These are phyloP conservation scores for Cryptococcus sp. DNA, from an alignment of 1,284 basidiomycete species.

Conservation along the genomic window DNA sequence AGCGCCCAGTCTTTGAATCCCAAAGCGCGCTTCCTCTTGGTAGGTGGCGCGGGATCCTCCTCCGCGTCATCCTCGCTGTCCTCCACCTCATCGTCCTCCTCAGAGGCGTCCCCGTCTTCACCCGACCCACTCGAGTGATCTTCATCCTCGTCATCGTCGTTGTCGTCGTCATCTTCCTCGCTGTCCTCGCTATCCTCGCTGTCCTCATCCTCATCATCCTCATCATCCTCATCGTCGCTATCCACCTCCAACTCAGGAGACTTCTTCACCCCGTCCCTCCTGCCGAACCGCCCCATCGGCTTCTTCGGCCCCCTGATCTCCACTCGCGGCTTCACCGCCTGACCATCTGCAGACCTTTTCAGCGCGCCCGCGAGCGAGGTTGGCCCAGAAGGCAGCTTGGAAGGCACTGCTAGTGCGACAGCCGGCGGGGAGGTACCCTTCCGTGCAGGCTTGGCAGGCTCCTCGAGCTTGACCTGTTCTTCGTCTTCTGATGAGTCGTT, in stretches of 20 bases:
- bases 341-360: slow-evolving; percentile 29
- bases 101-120: slow-evolving; percentile 16
- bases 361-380: slow-evolving; percentile 25
- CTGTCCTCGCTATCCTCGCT: not conserved
- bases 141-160: slow-evolving; percentile 13
- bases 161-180: slow-evolving; percentile 13
- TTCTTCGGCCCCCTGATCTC: slow-evolving; percentile 25
- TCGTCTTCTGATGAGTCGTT: slow-evolving; percentile 29
- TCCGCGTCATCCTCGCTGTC: slow-evolving; percentile 23
- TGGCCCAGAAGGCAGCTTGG: too few species aligned
- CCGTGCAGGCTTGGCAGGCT: not conserved
- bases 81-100: slow-evolving; percentile 18
- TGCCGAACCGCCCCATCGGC: slow-evolving; percentile 9
- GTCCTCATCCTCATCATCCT: slow-evolving; percentile 8
- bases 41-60: slow-evolving; percentile 14
- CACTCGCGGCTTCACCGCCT: slow-evolving; percentile 30
- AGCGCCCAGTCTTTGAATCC: slow-evolving; percentile 84
- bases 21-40: slow-evolving; percentile 47
- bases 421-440: not conserved
- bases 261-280: not conserved
- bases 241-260: slow-evolving; percentile 6
- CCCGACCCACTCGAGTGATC: slow-evolving; percentile 10
- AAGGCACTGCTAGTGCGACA: slow-evolving; percentile 2
- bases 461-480: slow-evolving; percentile 9
- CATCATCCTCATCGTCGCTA: slow-evolving; percentile 14